Percentiles rank a stretch among this genome's conserved stretches.
phyloP scores from a whole-genome alignment of 345 rosid genomes.

The Diplotaxis tenuifolia region DNA sequence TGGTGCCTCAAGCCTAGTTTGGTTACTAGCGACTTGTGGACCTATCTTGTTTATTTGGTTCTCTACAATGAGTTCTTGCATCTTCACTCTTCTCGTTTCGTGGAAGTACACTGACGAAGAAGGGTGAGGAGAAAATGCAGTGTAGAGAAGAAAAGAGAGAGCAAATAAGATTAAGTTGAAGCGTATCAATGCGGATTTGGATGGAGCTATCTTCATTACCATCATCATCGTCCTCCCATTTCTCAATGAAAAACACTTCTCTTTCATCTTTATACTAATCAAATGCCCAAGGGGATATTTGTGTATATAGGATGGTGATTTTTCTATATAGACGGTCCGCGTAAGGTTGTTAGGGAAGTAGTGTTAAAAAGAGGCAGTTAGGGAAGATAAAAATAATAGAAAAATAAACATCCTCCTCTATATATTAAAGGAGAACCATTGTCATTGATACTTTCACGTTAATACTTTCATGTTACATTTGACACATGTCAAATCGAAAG shows the following conservation, averaged over 20 bases:
- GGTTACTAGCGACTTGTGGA: background rate
- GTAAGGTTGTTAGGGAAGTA: background rate
- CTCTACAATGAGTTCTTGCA: too few species aligned
- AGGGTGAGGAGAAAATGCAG: constrained; percentile 57
- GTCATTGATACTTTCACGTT: too few species aligned
- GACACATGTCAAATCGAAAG: too few species aligned
- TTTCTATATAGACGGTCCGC: constrained; percentile 12
- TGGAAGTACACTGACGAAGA: constrained; percentile 63
- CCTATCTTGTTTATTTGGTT: constrained; percentile 16
- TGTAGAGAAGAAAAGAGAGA: constrained; percentile 58
- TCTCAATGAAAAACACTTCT: constrained; percentile 25
- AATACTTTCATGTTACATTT: too few species aligned
- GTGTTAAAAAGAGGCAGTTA: background rate
- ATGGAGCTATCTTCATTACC: constrained; percentile 53
- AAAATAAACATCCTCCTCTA: constrained; percentile 19
- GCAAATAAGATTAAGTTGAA: constrained; percentile 63
- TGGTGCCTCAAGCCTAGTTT: constrained; percentile 59
- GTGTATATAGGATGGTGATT: constrained; percentile 11
- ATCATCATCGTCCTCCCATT: constrained; percentile 31
- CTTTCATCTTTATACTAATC: constrained; percentile 40
- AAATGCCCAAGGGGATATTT: background rate
- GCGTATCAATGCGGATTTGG: constrained; percentile 60
- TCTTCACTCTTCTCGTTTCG: too few species aligned
- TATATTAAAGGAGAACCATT: too few species aligned
- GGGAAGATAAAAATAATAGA: constrained; percentile 1